These are phyloP conservation scores for Auricularia cornea DNA, from an alignment of 768 basidiomycete genomes.

Conservation along the genomic window DNA sequence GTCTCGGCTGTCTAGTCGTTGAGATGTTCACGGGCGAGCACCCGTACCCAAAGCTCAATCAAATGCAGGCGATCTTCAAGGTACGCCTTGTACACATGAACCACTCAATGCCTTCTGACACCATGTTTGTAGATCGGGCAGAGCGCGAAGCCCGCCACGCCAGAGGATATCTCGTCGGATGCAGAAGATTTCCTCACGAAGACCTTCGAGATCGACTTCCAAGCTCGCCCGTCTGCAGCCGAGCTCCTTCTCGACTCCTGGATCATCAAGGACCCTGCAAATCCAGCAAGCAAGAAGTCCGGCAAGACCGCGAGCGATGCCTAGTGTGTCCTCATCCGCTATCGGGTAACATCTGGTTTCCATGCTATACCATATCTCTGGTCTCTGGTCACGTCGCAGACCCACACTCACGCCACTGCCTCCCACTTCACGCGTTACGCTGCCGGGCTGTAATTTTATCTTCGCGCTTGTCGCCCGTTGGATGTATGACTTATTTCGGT, in stretches of 20 bases:
- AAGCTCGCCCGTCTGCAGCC: constrained; percentile 68
- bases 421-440: too few relatives aligned
- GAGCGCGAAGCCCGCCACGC: constrained; percentile 77
- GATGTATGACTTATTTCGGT: background rate
- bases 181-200: constrained; percentile 78
- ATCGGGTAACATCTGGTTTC: too few relatives aligned
- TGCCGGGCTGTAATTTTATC: too few relatives aligned
- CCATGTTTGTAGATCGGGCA: constrained; percentile 68
- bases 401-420: background rate
- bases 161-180: constrained; percentile 83
- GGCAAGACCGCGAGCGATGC: constrained; percentile 6
- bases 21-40: constrained; percentile 97
- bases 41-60: constrained; percentile 90
- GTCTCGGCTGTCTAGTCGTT: constrained; percentile 87
- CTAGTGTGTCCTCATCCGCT: too few relatives aligned
- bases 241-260: constrained; percentile 71
- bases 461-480: background rate
- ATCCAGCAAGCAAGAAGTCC: constrained; percentile 18
- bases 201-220: constrained; percentile 82
- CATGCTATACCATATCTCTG: too few relatives aligned
- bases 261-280: constrained; percentile 38
- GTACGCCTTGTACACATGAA: constrained; percentile 28
- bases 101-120: background rate
- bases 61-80: constrained; percentile 99
- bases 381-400: too few relatives aligned